Evolutionary conservation across 1,284 basidiomycete genomes (phyloP), one percentile per base, ranked within the genome.

Genomic region (Caloboletus firmus): DNA sequence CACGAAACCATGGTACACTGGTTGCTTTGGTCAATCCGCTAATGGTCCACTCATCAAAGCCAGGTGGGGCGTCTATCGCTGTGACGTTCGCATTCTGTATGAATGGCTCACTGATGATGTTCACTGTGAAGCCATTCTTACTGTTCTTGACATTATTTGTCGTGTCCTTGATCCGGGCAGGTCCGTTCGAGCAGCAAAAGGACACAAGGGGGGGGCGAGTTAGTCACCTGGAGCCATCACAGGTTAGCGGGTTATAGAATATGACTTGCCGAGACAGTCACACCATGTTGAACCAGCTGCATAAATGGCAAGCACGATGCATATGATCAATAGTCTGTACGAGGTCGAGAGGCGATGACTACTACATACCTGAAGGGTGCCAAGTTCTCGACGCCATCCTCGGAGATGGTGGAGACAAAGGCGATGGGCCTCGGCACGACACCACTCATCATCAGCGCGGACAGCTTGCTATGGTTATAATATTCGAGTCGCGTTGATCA

Each of bases 101-200:
- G 69, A 83, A 89, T 0, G 85, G 76, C 63, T 88, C 86, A 46
- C 84, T 87, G 66, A 90, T 87, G 58, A 90, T 84, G 58, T 83
- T 85, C 20, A 87, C 82, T 2, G 81, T 82, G 62, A 89, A 90
- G 49, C 79, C 74, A 47, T 79, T 73, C 51, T 83, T 81, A 8
- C 79, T 81, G 0, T 74, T 72, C 55, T 74, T 75, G 61, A 89
- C 84, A 56, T 89, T 89, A 13, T 68, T 68, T 5, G 74, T 69
- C 0, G 86, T 85, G 57, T 90, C 88, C 68, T 83, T 83, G 44
- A 70, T 49, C 9, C 68, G 67, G 4, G 61, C 65, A 2, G 68
- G 55, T 18, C 52, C 54, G 32, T 75, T 71, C 8, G 62, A 52
- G 45, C 81, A 76, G 0, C 78, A 77, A 45, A 89, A 68, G 42